These are phyloP conservation scores for Meyerozyma sp. DNA, from an alignment of 1,139 yeast species.

Conservation along the genomic window DNA sequence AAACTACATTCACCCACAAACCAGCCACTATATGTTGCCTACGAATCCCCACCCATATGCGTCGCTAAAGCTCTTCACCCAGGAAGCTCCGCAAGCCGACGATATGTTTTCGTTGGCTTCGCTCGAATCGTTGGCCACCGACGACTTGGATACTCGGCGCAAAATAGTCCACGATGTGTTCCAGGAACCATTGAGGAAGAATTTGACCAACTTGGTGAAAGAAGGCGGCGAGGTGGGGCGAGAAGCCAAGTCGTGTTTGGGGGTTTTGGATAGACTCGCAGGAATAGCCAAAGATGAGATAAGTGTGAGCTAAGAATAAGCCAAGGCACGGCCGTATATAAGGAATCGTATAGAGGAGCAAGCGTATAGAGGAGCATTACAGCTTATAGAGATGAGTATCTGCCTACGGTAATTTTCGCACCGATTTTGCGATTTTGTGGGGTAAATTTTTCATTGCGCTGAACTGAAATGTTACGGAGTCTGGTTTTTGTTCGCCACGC, in stretches of 20 bases:
- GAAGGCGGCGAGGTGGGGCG: slow-evolving; percentile 79
- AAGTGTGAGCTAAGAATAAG: no score
- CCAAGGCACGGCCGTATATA: no score
- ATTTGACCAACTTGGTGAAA: slow-evolving; percentile 47
- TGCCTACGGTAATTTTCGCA: not conserved
- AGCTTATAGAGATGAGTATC: no score
- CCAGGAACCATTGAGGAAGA: slow-evolving; percentile 41
- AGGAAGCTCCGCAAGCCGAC: slow-evolving; percentile 25
- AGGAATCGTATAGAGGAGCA: no score
- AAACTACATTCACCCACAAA: slow-evolving; percentile 35
- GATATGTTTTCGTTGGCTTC: slow-evolving; percentile 25
- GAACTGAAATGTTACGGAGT: not conserved
- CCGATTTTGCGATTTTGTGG: not conserved
- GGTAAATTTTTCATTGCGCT: not conserved
- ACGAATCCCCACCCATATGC: slow-evolving; percentile 54
- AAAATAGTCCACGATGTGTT: slow-evolving; percentile 53
- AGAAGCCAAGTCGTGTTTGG: slow-evolving; percentile 39
- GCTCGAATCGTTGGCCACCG: slow-evolving; percentile 32
- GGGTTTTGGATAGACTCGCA: slow-evolving; percentile 11
- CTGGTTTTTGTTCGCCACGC: not conserved
- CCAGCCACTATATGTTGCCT: slow-evolving; percentile 51
- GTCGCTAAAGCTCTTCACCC: slow-evolving; percentile 48
- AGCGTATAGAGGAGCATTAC: no score
- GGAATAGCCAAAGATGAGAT: no score
- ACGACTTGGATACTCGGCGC: slow-evolving; percentile 62